Conservation (phyloP, 192 early-diverging fungal genomes). For the Piromyces sp. region DNA sequence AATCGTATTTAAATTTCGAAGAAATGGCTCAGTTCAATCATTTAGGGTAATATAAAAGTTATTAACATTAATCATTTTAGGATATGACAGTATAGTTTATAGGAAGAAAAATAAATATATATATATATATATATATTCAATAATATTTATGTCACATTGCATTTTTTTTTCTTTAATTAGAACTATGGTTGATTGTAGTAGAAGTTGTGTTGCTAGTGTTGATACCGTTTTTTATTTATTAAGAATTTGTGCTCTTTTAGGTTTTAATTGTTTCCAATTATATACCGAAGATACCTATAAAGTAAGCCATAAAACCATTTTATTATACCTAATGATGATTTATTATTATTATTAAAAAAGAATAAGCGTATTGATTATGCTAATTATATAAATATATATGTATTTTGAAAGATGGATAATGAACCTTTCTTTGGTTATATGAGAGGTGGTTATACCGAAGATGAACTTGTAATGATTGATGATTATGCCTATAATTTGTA, state of each 20-base stretch:
- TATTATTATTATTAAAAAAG: too few relatives aligned
- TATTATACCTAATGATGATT: too few relatives aligned
- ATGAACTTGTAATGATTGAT: conserved; percentile 56
- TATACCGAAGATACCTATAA: conserved; percentile 84
- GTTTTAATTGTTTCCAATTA: conserved; percentile 71
- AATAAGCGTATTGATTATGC: too few relatives aligned
- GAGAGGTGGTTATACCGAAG: conserved; percentile 50
- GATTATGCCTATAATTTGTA: conserved; percentile 52
- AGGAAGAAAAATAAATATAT: too few relatives aligned
- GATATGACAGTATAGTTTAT: too few relatives aligned
- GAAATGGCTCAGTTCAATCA: conserved; percentile 55
- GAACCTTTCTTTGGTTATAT: conserved; percentile 59
- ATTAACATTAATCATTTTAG: too few relatives aligned
- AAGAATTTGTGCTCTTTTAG: conserved; percentile 63
- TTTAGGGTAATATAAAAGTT: conserved; percentile 18
- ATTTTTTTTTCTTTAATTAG: too few relatives aligned
- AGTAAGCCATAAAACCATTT: background rate
- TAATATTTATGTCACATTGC: too few relatives aligned
- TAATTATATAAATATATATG: too few relatives aligned
- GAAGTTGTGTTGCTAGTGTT: conserved; percentile 51
- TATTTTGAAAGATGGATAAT: conserved; percentile 23
- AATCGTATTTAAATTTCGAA: conserved; percentile 18
- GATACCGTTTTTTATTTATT: conserved; percentile 46
- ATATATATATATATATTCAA: background rate
- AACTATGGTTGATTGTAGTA: conserved; percentile 72